Evolutionary conservation across 1,284 basidiomycete genomes (phyloP), one percentile per base, ranked within the genome.

Genomic region (Somion occarium): DNA sequence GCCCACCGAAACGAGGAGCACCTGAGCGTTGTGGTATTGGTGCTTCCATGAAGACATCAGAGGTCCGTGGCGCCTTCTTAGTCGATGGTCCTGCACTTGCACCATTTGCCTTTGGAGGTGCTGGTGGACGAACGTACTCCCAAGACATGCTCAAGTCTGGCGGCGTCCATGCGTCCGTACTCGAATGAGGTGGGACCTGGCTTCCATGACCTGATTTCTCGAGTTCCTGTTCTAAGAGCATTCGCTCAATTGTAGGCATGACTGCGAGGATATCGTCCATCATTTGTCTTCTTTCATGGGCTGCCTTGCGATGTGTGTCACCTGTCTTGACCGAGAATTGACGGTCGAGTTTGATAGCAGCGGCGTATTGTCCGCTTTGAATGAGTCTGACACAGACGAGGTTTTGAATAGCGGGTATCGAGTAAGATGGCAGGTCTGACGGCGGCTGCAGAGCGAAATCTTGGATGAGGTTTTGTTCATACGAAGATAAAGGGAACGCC

Each of bases 331-430:
- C 69, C 3, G 74, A 68, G 56, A 88, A 83, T 57, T 79, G 73
- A 51, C 79, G 78, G 68, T 93, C 91, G 27, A 90, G 74, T 64
- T 85, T 85, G 56, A 93, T 78, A 1, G 88, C 88, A 26, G 83
- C 80, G 0, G 79, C 73, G 61, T 88, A 85, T 54, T 82, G 78
- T 3, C 90, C 91, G 4, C 75, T 76, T 61, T 91, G 87, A 26
- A 93, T 80, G 3, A 92, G 76, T 11, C 91, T 82, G 7, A 89
- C 79, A 51, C 85, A 90, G 26, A 91, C 76, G n/a, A 93, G 76
- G 60, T 93, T 88, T 64, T 92, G 90, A 0, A 93, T 67, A 11
- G 83, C 71, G 1, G 80, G 74, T 19, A 85, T 67, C 1, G 82
- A 79, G 0, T 70, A 55, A 0, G 72, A 53, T 0, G 80, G 65